phyloP scores from a whole-genome alignment of 163 green algal genomes.

The Chlorella variabilis region DNA sequence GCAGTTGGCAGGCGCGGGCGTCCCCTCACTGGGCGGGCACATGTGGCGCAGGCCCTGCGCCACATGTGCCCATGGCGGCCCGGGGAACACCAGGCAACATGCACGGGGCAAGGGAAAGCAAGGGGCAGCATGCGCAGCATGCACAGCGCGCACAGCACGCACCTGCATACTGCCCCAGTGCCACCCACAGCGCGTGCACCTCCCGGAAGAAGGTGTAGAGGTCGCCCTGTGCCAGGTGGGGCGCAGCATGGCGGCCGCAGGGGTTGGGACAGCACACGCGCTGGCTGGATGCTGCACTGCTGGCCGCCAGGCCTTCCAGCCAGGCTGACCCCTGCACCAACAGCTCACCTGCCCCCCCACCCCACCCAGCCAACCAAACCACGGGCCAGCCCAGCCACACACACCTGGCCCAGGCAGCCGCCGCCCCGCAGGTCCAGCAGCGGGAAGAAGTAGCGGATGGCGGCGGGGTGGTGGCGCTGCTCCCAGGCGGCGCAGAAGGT shows the following conservation, averaged over 20 bases:
- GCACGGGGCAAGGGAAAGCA: too few species aligned
- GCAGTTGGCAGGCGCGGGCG: too few species aligned
- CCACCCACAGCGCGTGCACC: conserved; percentile 49
- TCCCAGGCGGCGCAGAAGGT: conserved; percentile 69
- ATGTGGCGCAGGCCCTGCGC: too few species aligned
- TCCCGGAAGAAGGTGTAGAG: conserved; percentile 66
- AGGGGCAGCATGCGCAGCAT: too few species aligned
- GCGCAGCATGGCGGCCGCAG: too few species aligned
- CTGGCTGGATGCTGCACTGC: background rate
- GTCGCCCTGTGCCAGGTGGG: conserved; percentile 46
- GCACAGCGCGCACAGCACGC: too few species aligned
- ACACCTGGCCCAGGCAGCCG: conserved; percentile 48
- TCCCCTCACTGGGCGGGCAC: background rate
- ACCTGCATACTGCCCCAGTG: conserved; percentile 53
- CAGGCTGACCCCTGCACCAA: too few species aligned
- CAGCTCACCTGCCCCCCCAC: too few species aligned
- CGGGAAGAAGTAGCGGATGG: conserved; percentile 64
- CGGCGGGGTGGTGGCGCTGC: conserved; percentile 44
- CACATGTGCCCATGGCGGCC: too few species aligned
- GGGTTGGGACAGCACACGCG: background rate
- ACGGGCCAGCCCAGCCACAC: background rate
- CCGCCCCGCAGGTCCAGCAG: conserved; percentile 57
- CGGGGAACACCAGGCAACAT: too few species aligned
- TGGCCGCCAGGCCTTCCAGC: too few species aligned
- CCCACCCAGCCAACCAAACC: background rate